phyloP scores from a whole-genome alignment of 2,329 filamentous ascomycete species.

The Ophiognomonia clavigignenti-juglandacearum region DNA sequence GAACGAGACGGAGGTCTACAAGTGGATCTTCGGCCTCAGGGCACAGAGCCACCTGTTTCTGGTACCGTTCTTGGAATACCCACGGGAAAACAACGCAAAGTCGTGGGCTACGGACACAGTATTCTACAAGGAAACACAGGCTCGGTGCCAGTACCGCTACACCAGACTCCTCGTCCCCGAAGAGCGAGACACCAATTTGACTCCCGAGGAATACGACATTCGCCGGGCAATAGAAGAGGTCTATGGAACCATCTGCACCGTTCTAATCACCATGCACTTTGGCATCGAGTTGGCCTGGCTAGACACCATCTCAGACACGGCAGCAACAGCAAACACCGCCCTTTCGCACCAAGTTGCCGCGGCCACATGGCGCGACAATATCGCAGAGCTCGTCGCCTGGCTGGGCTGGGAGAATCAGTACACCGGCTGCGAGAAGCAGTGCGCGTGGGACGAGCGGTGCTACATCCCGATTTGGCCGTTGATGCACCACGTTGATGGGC shows the following conservation, averaged over 20 bases:
- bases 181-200: conserved; percentile 20
- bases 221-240: conserved; percentile 22
- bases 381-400: conserved; percentile 43
- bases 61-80: conserved; percentile 41
- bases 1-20: conserved; percentile 22
- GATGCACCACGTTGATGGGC: conserved; percentile 15
- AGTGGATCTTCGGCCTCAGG: conserved; percentile 29
- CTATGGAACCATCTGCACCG: conserved; percentile 34
- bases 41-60: conserved; percentile 37
- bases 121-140: conserved; percentile 31
- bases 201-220: conserved; percentile 17
- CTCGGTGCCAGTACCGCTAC: conserved; percentile 37
- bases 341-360: conserved; percentile 11
- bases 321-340: neutral
- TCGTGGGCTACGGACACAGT: conserved; percentile 28
- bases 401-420: conserved; percentile 45
- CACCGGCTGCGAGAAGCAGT: conserved; percentile 33
- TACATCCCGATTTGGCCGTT: conserved; percentile 49
- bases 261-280: conserved; percentile 37
- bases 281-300: conserved; percentile 35
- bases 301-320: neutral
- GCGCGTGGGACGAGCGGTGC: conserved; percentile 38
- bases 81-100: conserved; percentile 17
- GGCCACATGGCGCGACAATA: conserved; percentile 25
- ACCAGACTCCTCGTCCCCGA: conserved; percentile 29